Percentiles rank a stretch among this genome's conserved stretches.
Conservation (phyloP, 306 rosid species). For the Vigna trinervia region DNA sequence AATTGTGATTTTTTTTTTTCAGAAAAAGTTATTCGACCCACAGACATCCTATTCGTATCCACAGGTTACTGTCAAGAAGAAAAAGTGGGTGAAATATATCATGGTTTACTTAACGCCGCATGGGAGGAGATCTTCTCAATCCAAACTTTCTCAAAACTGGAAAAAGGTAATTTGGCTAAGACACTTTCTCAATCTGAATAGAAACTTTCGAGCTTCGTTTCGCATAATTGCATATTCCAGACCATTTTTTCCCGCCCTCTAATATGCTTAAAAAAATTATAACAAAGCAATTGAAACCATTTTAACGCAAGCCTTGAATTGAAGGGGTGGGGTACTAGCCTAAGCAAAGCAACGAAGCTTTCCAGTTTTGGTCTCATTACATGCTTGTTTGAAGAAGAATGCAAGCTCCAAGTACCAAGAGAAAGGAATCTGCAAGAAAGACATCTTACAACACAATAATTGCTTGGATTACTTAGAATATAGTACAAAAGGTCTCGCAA, state of each 20-base stretch:
- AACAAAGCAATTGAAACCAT: constrained; percentile 1
- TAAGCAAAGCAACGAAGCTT: background rate
- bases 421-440: constrained; percentile 3
- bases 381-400: constrained; percentile 9
- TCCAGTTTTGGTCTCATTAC: background rate
- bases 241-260: background rate
- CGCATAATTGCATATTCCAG: background rate
- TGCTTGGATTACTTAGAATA: background rate
- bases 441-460: background rate
- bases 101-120: no score
- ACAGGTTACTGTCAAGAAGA: no score
- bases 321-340: background rate
- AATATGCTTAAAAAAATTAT: background rate
- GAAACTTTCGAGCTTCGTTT: no score
- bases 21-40: no score
- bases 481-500: constrained; percentile 4
- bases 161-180: no score
- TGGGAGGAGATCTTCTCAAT: no score
- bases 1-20: no score
- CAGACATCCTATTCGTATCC: no score
- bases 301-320: background rate
- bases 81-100: no score
- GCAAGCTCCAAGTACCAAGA: constrained; percentile 3
- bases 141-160: no score
- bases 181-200: no score